These are phyloP conservation scores for Boletus pseudo-olivaceus DNA, from an alignment of 768 basidiomycete species.

Conservation along the genomic window DNA sequence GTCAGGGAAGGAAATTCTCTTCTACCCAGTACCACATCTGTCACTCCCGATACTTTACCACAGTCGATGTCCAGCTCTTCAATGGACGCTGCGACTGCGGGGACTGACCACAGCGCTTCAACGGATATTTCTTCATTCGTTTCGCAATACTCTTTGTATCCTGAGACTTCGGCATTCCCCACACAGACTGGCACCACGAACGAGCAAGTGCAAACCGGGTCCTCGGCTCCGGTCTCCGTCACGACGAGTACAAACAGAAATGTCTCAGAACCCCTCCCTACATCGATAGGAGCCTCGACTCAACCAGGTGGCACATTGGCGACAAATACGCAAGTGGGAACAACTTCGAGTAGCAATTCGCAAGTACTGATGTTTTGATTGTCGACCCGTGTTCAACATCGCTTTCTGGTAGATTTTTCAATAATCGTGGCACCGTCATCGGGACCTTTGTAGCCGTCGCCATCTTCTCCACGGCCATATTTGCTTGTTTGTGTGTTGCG, in stretches of 20 bases:
- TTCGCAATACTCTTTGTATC: background rate
- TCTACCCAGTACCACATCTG: background rate
- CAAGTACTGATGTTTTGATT: conserved; percentile 17
- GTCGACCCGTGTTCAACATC: background rate
- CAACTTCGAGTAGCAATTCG: conserved; percentile 18
- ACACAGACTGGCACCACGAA: conserved; percentile 41
- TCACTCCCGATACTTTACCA: background rate
- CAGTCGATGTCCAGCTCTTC: background rate
- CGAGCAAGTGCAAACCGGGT: conserved; percentile 38
- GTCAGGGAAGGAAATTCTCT: background rate
- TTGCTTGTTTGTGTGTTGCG: conserved; percentile 40
- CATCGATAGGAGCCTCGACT: conserved; percentile 45
- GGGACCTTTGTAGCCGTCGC: conserved; percentile 74
- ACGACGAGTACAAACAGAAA: conserved; percentile 38
- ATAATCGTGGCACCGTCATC: conserved; percentile 64
- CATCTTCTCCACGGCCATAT: conserved; percentile 45
- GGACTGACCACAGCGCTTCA: background rate
- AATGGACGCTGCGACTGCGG: background rate
- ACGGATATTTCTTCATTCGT: background rate
- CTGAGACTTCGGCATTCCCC: background rate
- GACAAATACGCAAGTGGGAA: conserved; percentile 44
- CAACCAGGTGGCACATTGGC: conserved; percentile 41
- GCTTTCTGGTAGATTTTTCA: conserved; percentile 49
- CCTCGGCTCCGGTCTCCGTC: conserved; percentile 34
- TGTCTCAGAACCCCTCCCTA: conserved; percentile 41